Evolutionary conservation across 306 rosid genomes (phyloP).

Genomic region (Arachis stenosperma): DNA sequence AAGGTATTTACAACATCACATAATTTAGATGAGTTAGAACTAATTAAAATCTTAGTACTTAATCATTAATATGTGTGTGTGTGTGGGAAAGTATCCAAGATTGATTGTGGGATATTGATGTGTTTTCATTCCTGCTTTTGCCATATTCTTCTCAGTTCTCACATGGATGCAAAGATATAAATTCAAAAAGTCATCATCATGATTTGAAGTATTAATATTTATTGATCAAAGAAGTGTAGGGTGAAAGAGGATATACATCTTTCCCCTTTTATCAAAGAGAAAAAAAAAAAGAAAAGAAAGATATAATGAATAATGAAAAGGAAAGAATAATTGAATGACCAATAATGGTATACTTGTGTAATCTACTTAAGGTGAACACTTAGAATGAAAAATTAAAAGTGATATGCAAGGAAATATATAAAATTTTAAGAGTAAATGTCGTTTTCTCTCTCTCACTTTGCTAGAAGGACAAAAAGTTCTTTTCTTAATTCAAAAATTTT

Average conservation of each 20-base stretch:
- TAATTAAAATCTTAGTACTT: too few relatives aligned
- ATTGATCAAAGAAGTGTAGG: constrained; percentile 5
- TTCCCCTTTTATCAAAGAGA: constrained; percentile 28
- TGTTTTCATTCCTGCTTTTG: constrained; percentile 10
- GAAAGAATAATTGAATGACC: constrained; percentile 10
- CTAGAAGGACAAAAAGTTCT: too few relatives aligned
- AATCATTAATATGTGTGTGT: too few relatives aligned
- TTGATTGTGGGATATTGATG: constrained; percentile 46
- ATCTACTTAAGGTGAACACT: not conserved
- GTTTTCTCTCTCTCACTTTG: too few relatives aligned
- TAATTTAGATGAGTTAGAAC: too few relatives aligned
- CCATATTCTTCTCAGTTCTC: not conserved
- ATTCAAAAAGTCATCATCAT: not conserved
- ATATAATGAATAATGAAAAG: constrained; percentile 13
- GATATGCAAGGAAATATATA: not conserved
- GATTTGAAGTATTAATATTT: constrained; percentile 31
- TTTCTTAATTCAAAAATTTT: too few relatives aligned
- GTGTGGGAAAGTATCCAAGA: constrained; percentile 13
- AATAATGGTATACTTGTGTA: not conserved
- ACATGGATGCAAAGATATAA: constrained; percentile 5
- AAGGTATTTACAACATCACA: too few relatives aligned
- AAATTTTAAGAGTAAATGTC: too few relatives aligned
- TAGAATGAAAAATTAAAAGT: not conserved
- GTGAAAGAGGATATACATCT: not conserved
- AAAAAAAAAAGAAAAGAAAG: not conserved